Evolutionary conservation across 2,329 filamentous ascomycete genomes (phyloP), one percentile per base, ranked within the genome.

Genomic region (Nigrospora oryzae): DNA sequence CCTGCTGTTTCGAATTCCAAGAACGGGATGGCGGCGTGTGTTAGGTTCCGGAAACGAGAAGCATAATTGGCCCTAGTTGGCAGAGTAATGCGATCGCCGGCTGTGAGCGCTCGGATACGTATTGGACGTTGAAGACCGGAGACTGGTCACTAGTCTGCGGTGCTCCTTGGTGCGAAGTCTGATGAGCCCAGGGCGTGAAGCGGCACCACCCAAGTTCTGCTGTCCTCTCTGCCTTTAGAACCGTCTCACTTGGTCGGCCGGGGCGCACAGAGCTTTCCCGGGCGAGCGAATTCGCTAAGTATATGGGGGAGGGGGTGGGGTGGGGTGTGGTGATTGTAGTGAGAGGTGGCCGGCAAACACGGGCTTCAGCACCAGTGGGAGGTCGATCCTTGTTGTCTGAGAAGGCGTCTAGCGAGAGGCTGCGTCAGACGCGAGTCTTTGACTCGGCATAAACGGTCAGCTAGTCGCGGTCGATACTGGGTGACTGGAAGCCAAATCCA

Each of bases 1-100:
- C 50, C 51, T 55, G 53, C 51, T 51, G 57, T 59, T 61, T 63
- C 59, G 57, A 60, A 54, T 55, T 60, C 53, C 51, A 56, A 56
- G 53, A 54, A 55, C 41, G 38, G 47, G 52, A 53, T 49, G 51
- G 51, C 51, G 55, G 54, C 53, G 53, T 57, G 55, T 56, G 48
- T 59, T 59, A 58, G 52, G 59, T 58, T 60, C 59, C 55, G 56
- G 56, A 56, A 54, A 54, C 56, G 52, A 56, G 53, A 53, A 54
- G 53, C 56, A 57, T 51, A 56, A 52, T 56, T 50, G 53, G 49
- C 51, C 47, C 52, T 46, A 51, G 45, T 41, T 47, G 52, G 46
- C 42, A 50, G 46, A 50, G 49, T 44, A 41, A 46, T 48, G 36
- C 38, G 43, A 49, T 49, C 39, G 41, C 42, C 43, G 42, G 44